Conservation (phyloP, 805 yeast genomes). For the Yamadazyma scolyti region DNA sequence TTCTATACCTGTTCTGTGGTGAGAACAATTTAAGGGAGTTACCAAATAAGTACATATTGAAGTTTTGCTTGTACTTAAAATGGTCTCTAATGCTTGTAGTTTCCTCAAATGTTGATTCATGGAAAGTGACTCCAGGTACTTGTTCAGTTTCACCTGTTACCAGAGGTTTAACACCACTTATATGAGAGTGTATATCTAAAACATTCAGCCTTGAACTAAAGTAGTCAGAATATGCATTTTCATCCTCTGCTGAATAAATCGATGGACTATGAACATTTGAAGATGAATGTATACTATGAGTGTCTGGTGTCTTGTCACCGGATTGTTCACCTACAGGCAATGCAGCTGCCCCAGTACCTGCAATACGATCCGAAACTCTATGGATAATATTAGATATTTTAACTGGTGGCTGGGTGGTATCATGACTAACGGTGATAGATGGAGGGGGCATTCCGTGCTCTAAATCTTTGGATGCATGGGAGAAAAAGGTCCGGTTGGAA, state of each 20-base stretch:
- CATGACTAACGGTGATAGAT: slow-evolving; percentile 8
- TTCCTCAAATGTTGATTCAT: no score
- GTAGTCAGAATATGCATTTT: no score
- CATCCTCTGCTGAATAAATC: no score
- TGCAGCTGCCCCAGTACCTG: slow-evolving; percentile 23
- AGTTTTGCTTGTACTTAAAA: no score
- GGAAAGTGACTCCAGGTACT: no score
- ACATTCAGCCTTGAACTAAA: no score
- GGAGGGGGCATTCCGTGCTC: slow-evolving; percentile 17
- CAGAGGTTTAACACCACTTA: slow-evolving; percentile 37
- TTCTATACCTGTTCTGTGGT: slow-evolving; percentile 27
- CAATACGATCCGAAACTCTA: slow-evolving; percentile 32
- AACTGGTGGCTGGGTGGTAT: slow-evolving; percentile 15
- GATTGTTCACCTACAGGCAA: no score
- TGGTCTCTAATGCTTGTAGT: no score
- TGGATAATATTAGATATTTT: slow-evolving; percentile 22
- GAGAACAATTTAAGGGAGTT: slow-evolving; percentile 29
- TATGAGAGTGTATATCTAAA: no score
- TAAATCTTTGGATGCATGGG: slow-evolving; percentile 8
- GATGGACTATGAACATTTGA: no score
- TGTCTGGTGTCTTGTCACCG: no score
- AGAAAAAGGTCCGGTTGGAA: slow-evolving; percentile 5
- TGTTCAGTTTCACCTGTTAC: slow-evolving; percentile 26
- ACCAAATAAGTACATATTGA: slow-evolving; percentile 29
- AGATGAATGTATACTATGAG: no score